Evolutionary conservation across 176 grass and related monocot genomes (phyloP), one percentile per base, ranked within the genome.

Genomic region (Carex myosuroides): DNA sequence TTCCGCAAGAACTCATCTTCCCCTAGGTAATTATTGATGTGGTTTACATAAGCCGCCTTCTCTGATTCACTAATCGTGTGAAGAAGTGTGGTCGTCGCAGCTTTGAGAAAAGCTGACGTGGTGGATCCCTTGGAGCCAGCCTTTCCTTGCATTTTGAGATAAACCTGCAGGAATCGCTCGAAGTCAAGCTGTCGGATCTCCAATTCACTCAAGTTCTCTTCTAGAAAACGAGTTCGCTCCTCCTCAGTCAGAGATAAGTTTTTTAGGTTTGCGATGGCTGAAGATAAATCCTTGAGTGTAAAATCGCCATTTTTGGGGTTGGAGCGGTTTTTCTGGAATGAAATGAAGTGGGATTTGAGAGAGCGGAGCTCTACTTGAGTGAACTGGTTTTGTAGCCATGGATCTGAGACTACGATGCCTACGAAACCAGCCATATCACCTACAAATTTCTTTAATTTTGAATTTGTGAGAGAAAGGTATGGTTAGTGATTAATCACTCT

Each of bases 51-150:
- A 67, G 95, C 92, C 0, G 91, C 84, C 85, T 98, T 98, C 85
- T 98, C 95, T 35, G 95, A 93, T 73, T 95, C 92, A 79, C 95
- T 98, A 68, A 98, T 98, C 33, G 91, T 95, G 85, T 98, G 95
- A n/a, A 98, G 91, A 71, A 95, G 91, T 32, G 95, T 98, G 62
- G 95, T 98, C 50, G 92, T 98, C 26, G 92, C 88, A 17, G 91
- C 92, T 79, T 92, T 98, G 32, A 98, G 88, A 84, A 94, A 94
- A 1, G 90, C 90, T 3, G 83, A 80, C 14, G 92, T 81, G 0
- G 92, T 86, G 10, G 89, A 91, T 5, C 32, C 72, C 50, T 79
- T 66, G 3, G 71, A 14, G 3, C 81, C 95, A 39, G 83, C 85
- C 58, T 84, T 85, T 5, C 92, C 89, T 78, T 94, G 92, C 86